Percentiles rank a stretch among this genome's conserved stretches.
Conservation (phyloP, 345 rosid genomes). For the Salix viminalis region DNA sequence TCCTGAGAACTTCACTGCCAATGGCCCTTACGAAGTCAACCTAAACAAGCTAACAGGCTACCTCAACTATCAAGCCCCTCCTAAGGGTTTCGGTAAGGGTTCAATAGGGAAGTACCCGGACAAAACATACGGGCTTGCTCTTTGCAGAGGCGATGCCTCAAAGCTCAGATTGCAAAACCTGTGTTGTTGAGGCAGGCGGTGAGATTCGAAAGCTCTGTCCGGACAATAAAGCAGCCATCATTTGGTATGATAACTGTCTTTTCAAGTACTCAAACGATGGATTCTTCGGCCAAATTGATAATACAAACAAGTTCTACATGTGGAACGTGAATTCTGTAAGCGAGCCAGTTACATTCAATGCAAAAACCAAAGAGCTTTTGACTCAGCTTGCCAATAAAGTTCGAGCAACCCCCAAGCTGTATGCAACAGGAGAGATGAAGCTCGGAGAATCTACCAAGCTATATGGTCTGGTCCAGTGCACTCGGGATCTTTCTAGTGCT, state of each 20-base stretch:
- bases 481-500: conserved; percentile 27
- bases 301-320: conserved; percentile 36
- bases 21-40: conserved; percentile 30
- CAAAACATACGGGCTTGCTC: conserved; percentile 30
- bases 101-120: conserved; percentile 19
- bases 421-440: conserved; percentile 23
- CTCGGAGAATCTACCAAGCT: conserved; percentile 15
- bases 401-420: conserved; percentile 14
- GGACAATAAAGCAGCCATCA: conserved; percentile 31
- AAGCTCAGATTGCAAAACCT: conserved; percentile 30
- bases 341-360: conserved; percentile 24
- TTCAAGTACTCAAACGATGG: conserved; percentile 31
- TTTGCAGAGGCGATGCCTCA: conserved; percentile 37
- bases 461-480: conserved; percentile 42
- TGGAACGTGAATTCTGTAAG: conserved; percentile 25
- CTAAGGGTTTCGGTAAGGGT: conserved; percentile 27
- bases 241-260: conserved; percentile 45
- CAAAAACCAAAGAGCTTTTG: conserved; percentile 27
- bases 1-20: conserved; percentile 29
- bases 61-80: conserved; percentile 22
- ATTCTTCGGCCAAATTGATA: conserved; percentile 42
- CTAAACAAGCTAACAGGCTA: conserved; percentile 25
- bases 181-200: conserved; percentile 24
- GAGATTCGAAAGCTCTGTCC: conserved; percentile 37
- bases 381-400: conserved; percentile 22